Evolutionary conservation across 2,329 filamentous ascomycete species (phyloP).

Genomic region (Paraphaeosphaeria sporulosa): DNA sequence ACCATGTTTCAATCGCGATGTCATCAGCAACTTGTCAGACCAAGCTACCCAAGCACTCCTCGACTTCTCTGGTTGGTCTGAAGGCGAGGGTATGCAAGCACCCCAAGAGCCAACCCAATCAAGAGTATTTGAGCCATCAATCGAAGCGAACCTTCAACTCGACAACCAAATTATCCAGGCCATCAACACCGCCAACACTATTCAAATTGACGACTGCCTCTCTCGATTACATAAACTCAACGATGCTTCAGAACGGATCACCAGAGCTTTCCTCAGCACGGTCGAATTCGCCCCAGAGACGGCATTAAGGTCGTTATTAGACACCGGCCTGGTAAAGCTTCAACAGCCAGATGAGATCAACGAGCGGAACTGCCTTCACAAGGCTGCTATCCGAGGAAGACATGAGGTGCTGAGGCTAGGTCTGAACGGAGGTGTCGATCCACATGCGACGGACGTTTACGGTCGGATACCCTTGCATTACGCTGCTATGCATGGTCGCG

Average conservation of each 20-base stretch:
- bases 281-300: constrained; percentile 84
- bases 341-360: constrained; percentile 97
- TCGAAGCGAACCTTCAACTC: constrained; percentile 82
- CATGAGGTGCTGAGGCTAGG: constrained; percentile 78
- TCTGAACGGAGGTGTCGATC: constrained; percentile 76
- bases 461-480: constrained; percentile 94
- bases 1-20: constrained; percentile 96
- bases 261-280: constrained; percentile 86
- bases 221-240: constrained; percentile 69
- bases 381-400: constrained; percentile 94
- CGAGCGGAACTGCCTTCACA: constrained; percentile 93
- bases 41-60: constrained; percentile 96
- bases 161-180: constrained; percentile 89
- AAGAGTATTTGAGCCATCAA: constrained; percentile 39
- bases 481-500: constrained; percentile 90
- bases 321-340: constrained; percentile 85
- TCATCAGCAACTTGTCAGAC: constrained; percentile 95
- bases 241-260: constrained; percentile 77
- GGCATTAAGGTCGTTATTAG: constrained; percentile 77
- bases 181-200: constrained; percentile 80
- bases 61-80: constrained; percentile 94
- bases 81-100: constrained; percentile 89
- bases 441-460: constrained; percentile 87
- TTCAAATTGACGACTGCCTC: constrained; percentile 82
- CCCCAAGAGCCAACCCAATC: constrained; percentile 44